Evolutionary conservation across 768 basidiomycete genomes (phyloP).

Genomic region (Auricularia cornea): DNA sequence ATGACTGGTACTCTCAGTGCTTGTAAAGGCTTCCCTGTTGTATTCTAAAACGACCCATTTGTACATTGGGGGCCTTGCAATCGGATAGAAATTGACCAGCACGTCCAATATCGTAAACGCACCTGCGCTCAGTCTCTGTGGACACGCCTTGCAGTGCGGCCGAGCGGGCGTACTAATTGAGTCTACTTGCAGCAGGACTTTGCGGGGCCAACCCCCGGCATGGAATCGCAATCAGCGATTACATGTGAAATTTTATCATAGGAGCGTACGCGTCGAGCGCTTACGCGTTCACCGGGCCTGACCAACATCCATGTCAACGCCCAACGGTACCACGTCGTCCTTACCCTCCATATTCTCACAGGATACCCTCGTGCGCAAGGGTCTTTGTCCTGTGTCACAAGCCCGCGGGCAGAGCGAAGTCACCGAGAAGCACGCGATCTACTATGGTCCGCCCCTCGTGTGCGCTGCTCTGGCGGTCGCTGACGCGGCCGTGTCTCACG

Average conservation of each 20-base stretch:
- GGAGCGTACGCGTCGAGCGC: too few species aligned
- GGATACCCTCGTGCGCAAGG: conserved; percentile 54
- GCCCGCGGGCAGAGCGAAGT: conserved; percentile 39
- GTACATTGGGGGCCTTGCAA: too few species aligned
- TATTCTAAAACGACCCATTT: background rate
- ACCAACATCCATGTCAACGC: background rate
- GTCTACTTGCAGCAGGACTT: too few species aligned
- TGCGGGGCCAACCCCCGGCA: too few species aligned
- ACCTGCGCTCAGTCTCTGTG: too few species aligned
- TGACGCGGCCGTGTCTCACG: background rate
- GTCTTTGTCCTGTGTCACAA: conserved; percentile 64
- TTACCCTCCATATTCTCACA: conserved; percentile 47
- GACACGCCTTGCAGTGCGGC: too few species aligned
- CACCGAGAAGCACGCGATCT: conserved; percentile 63
- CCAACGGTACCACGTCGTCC: background rate
- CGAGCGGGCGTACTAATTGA: too few species aligned
- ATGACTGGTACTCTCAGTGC: background rate
- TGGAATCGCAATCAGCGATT: too few species aligned
- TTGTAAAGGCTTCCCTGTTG: background rate
- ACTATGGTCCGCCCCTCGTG: conserved; percentile 32
- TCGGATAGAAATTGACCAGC: too few species aligned
- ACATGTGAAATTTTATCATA: too few species aligned
- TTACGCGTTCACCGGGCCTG: too few species aligned
- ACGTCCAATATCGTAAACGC: too few species aligned
- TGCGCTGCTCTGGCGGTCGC: background rate